Evolutionary conservation across 305 asterid species (phyloP).

Genomic region (Fraxinus xanthoxyloides): DNA sequence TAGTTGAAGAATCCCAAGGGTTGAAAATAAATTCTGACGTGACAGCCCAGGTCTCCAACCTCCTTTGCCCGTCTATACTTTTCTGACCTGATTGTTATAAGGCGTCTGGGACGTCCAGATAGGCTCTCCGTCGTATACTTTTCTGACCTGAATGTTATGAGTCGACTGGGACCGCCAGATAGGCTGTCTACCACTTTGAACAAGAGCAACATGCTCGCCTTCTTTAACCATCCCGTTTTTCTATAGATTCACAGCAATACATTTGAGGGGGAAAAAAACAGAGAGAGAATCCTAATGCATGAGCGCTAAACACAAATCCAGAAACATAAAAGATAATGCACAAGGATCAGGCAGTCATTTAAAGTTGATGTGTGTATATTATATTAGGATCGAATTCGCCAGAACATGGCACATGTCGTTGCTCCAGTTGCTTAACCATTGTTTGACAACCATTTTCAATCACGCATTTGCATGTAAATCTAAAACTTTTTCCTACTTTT

Average conservation of each 20-base stretch:
- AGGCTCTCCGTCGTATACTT: conserved; percentile 38
- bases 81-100: conserved; percentile 51
- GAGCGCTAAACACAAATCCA: not conserved
- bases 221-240: conserved; percentile 53
- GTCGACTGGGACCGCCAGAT: conserved; percentile 58
- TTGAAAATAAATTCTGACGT: not conserved
- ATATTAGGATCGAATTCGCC: not conserved
- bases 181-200: conserved; percentile 53
- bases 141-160: conserved; percentile 57
- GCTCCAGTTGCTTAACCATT: not conserved
- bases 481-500: too few species aligned
- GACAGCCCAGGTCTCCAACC: not conserved
- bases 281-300: not conserved
- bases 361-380: not conserved
- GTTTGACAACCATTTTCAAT: too few species aligned
- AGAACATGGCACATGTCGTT: not conserved
- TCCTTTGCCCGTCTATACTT: not conserved
- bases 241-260: conserved; percentile 25
- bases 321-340: not conserved
- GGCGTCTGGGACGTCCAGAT: conserved; percentile 53
- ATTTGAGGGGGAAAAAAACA: not conserved
- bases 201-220: conserved; percentile 49
- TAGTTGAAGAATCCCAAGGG: not conserved
- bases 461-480: too few species aligned
- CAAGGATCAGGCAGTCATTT: not conserved